phyloP scores from a whole-genome alignment of 2,329 filamentous ascomycete genomes.

The Drechmeria coniospora region DNA sequence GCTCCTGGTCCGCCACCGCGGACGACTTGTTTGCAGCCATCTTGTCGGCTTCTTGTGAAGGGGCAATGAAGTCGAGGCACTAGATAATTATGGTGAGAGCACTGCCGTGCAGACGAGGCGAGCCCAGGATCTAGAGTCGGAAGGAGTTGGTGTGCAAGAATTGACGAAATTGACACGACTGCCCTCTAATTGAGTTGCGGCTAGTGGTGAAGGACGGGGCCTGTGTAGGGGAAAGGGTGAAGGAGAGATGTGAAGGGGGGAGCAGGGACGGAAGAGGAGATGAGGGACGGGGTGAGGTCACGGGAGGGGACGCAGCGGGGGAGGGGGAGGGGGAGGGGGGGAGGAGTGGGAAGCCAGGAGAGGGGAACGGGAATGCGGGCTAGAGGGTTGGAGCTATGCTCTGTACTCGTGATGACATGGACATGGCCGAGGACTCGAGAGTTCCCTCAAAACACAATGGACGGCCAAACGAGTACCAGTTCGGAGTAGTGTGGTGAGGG shows the following conservation, averaged over 20 bases:
- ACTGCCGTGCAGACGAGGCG: too few species aligned
- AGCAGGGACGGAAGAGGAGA: neutral
- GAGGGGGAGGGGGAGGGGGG: neutral
- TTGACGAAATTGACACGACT: neutral
- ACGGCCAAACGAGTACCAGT: too few species aligned
- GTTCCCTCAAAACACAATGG: too few species aligned
- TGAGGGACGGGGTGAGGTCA: neutral
- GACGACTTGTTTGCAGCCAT: conserved; percentile 44
- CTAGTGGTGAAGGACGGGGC: conserved; percentile 6
- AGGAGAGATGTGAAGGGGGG: conserved; percentile 4
- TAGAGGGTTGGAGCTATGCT: too few species aligned
- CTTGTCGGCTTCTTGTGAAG: conserved; percentile 16
- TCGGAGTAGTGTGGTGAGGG: neutral
- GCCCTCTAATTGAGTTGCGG: conserved; percentile 1
- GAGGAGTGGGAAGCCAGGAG: too few species aligned
- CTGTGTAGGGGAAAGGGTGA: conserved; percentile 7
- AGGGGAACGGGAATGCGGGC: too few species aligned
- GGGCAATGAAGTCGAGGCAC: too few species aligned
- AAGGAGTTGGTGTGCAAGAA: neutral
- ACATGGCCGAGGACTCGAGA: too few species aligned
- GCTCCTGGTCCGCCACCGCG: conserved; percentile 40
- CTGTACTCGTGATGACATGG: too few species aligned
- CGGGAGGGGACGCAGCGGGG: conserved; percentile 1
- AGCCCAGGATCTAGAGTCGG: neutral
- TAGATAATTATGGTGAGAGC: too few species aligned